Evolutionary conservation across 257 asterid species (phyloP).

Genomic region (Capsicum rhomboideum): DNA sequence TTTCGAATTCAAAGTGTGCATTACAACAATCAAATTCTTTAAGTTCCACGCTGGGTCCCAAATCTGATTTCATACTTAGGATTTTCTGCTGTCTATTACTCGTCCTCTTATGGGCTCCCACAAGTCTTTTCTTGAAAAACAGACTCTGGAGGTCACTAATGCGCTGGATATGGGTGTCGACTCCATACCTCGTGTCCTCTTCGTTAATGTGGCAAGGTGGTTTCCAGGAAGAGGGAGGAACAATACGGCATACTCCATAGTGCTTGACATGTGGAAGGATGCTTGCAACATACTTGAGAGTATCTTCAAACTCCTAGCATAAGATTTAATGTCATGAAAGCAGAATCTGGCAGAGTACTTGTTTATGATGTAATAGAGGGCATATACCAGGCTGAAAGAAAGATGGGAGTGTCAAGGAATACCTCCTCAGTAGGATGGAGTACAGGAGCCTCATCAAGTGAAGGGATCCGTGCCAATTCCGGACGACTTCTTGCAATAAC

Average conservation of each 20-base stretch:
- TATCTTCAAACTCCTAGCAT: conserved; percentile 76
- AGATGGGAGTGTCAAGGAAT: neutral
- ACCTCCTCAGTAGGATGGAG: conserved; percentile 79
- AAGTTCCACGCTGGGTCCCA: conserved; percentile 17
- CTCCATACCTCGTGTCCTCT: conserved; percentile 35
- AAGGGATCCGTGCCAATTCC: conserved; percentile 41
- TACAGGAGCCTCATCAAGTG: conserved; percentile 64
- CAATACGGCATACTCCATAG: conserved; percentile 83
- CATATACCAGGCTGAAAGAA: neutral
- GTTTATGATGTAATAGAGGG: neutral
- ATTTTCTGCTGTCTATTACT: conserved; percentile 25
- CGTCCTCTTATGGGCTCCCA: conserved; percentile 19
- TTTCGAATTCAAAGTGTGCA: conserved; percentile 23
- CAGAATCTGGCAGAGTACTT: conserved; percentile 10
- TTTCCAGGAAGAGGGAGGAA: conserved; percentile 84
- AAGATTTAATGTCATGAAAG: conserved; percentile 31
- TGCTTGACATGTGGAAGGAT: conserved; percentile 54
- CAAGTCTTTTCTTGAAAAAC: conserved; percentile 20
- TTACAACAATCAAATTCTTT: conserved; percentile 14
- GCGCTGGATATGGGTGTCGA: conserved; percentile 43
- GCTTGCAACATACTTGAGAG: conserved; percentile 53
- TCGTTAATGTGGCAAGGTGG: conserved; percentile 44
- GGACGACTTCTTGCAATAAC: conserved; percentile 66
- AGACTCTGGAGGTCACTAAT: conserved; percentile 36
- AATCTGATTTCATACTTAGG: conserved; percentile 1